These are phyloP conservation scores for Fusarium continuum DNA, from an alignment of 2,329 filamentous ascomycete genomes.

Conservation along the genomic window DNA sequence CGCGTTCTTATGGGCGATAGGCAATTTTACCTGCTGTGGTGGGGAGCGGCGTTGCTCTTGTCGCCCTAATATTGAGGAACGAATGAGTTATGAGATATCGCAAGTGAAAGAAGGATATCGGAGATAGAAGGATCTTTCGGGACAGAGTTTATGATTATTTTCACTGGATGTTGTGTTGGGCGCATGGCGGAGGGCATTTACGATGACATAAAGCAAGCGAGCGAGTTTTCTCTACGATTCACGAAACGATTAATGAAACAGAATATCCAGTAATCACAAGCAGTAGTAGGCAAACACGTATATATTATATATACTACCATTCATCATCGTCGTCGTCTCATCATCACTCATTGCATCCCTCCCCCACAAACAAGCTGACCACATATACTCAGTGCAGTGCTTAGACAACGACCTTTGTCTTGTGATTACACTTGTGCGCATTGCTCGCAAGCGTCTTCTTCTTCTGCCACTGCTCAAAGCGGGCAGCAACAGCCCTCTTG, in stretches of 20 bases:
- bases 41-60: too few species aligned
- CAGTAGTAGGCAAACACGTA: background rate
- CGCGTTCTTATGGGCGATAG: slow-evolving; percentile 6
- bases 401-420: slow-evolving; percentile 38
- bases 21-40: background rate
- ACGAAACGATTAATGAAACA: background rate
- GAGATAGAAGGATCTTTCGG: background rate
- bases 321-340: slow-evolving; percentile 14
- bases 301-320: slow-evolving; percentile 11
- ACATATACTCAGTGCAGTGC: background rate
- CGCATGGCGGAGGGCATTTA: background rate
- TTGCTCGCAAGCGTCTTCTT: slow-evolving; percentile 41
- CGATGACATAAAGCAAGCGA: background rate
- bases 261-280: background rate
- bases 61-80: fast-evolving
- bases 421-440: slow-evolving; percentile 43
- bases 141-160: background rate
- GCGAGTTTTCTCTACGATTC: slow-evolving; percentile 1
- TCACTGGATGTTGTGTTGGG: background rate
- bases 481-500: slow-evolving; percentile 37
- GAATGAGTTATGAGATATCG: background rate
- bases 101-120: background rate
- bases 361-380: background rate
- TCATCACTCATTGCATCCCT: background rate
- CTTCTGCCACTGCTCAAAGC: slow-evolving; percentile 41